Evolutionary conservation across 306 rosid species (phyloP), one percentile per base, ranked within the genome.

Genomic region (Cajanus cajan): DNA sequence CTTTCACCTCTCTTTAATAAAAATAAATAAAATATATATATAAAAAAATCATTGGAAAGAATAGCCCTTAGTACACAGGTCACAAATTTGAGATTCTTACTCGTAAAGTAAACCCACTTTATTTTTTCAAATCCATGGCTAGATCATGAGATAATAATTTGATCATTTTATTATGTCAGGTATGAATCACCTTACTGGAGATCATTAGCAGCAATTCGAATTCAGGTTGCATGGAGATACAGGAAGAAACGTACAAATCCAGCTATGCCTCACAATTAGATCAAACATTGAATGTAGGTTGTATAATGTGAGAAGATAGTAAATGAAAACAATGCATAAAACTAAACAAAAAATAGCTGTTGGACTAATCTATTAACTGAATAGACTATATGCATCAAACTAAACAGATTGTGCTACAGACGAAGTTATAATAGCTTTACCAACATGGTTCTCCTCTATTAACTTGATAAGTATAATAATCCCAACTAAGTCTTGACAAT

Each of bases 131-230:
- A 61, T 14, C 0, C 54, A 21, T 47, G 28, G 33, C 1, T 47
- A 0, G 31, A 28, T 28, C 31, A 28, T 28, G 39, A 37, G 19
- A 39, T 39, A 64, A 52, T 18, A 33, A 52, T 65, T 28, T 73
- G 50, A 63, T 47, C 3, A 59, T 47, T 59, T 0, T 40, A 10
- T 67, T 21, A 21, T 81, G 52, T 14, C 37, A 81, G 76, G 90
- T 91, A 91, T 71, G 98, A 91, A 64, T 91, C 97, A 31, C 92
- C 92, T 14, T 91, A 90, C 81, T 94, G 98, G 98, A 89, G 96
- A 80, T 50, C 88, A 16, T 80, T 86, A 22, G 97, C 95, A 8
- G 92, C 98, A 77, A 77, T 62, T 33, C 83, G 87, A 79, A 91
- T 94, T 79, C 96, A 91, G 59, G 97, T 90, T 28, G 96, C 94